Evolutionary conservation across 106 monocot species (phyloP).

Genomic region (Acorus calamus): DNA sequence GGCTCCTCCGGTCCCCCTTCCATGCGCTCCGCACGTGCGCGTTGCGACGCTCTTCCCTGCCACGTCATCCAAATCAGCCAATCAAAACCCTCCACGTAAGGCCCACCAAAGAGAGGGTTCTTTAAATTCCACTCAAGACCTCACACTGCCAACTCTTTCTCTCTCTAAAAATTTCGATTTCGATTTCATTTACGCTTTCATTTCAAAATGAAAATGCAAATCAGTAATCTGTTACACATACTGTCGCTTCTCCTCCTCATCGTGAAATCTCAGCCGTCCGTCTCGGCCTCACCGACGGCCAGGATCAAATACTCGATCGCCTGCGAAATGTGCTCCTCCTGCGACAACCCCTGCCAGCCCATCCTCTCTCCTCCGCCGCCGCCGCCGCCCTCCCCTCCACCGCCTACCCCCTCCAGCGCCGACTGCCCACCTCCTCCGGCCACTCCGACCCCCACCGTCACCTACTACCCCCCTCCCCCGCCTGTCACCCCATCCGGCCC

Average conservation of each 20-base stretch:
- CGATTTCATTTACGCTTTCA: too few relatives aligned
- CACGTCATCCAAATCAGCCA: too few relatives aligned
- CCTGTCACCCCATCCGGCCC: conserved; percentile 10
- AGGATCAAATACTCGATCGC: conserved; percentile 29
- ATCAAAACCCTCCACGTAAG: too few relatives aligned
- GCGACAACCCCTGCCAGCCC: conserved; percentile 78
- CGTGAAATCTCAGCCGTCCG: conserved; percentile 3
- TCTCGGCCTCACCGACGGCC: neutral
- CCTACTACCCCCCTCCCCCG: conserved; percentile 18
- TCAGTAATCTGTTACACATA: too few relatives aligned
- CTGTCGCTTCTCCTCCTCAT: conserved; percentile 9
- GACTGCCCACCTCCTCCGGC: conserved; percentile 3
- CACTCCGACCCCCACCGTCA: neutral
- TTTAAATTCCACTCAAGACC: too few relatives aligned
- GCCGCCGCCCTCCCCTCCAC: conserved; percentile 8
- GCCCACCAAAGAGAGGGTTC: too few relatives aligned
- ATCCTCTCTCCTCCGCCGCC: conserved; percentile 32
- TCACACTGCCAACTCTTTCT: too few relatives aligned
- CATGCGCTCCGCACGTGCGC: too few relatives aligned
- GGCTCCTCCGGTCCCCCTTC: too few relatives aligned
- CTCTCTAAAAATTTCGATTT: too few relatives aligned
- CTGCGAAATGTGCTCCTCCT: conserved; percentile 83
- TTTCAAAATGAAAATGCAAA: too few relatives aligned
- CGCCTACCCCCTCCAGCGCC: neutral
- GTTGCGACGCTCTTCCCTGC: too few relatives aligned